These are phyloP conservation scores for Diplosphaera chodatii DNA, from an alignment of 139 green algal species.

Conservation along the genomic window DNA sequence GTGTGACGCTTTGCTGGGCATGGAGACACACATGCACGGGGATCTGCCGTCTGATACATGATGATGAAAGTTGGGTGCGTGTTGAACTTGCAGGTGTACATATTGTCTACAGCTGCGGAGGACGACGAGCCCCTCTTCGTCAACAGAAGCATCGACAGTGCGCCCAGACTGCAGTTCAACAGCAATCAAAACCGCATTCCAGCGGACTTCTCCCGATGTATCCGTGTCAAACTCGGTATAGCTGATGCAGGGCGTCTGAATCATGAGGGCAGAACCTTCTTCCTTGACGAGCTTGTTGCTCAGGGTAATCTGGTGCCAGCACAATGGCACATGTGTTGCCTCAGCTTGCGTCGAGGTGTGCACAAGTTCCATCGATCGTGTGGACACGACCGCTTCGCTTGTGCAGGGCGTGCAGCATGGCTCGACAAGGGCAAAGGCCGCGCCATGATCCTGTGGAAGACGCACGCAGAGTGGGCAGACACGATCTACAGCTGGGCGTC, in stretches of 20 bases:
- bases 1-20: too few relatives aligned
- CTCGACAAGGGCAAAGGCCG: conserved; percentile 38
- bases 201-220: too few relatives aligned
- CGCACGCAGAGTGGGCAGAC: conserved; percentile 47
- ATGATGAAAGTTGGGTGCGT: neutral
- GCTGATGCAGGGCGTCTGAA: conserved; percentile 42
- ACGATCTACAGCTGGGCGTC: conserved; percentile 37
- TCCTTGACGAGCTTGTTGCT: conserved; percentile 49
- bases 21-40: too few relatives aligned
- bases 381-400: too few relatives aligned
- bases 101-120: conserved; percentile 32
- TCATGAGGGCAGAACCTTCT: conserved; percentile 23
- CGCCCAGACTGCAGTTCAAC: too few relatives aligned
- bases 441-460: conserved; percentile 49
- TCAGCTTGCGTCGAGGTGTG: neutral
- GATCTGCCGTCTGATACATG: neutral
- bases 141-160: conserved; percentile 61
- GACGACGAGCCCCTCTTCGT: conserved; percentile 51
- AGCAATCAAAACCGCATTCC: too few relatives aligned
- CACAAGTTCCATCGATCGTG: neutral
- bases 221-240: neutral
- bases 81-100: conserved; percentile 32
- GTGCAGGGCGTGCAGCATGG: conserved; percentile 41
- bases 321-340: too few relatives aligned
- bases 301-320: too few relatives aligned